phyloP scores from a whole-genome alignment of 805 yeast species.

The Wickerhamiella bombiphila region DNA sequence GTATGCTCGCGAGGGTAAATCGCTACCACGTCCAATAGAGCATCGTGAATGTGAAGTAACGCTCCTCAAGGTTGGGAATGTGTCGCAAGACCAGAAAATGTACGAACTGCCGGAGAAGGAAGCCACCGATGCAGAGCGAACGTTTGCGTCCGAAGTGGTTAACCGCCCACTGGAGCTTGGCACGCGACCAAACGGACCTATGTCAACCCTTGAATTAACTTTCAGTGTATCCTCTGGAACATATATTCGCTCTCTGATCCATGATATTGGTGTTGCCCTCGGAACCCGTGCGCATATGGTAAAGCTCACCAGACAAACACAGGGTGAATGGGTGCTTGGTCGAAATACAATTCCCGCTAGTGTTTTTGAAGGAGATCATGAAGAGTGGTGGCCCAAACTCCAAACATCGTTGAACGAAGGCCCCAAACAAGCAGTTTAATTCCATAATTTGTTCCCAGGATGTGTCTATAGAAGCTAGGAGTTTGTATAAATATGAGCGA shows the following conservation, averaged over 20 bases:
- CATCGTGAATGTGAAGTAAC: constrained; percentile 58
- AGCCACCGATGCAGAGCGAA: constrained; percentile 24
- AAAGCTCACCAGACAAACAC: constrained; percentile 53
- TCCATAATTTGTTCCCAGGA: neutral
- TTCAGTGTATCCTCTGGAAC: constrained; percentile 89
- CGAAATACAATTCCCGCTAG: constrained; percentile 49
- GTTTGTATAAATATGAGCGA: too few relatives aligned
- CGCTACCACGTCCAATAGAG: constrained; percentile 72
- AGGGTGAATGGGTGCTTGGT: constrained; percentile 72
- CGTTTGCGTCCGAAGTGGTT: constrained; percentile 22
- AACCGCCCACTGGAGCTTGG: neutral
- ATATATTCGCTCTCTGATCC: constrained; percentile 74
- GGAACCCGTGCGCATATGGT: constrained; percentile 83
- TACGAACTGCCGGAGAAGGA: constrained; percentile 27
- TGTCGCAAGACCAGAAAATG: constrained; percentile 32
- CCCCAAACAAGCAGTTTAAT: constrained; percentile 4
- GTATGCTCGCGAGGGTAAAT: constrained; percentile 77
- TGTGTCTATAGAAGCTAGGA: too few relatives aligned
- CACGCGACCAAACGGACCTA: constrained; percentile 4
- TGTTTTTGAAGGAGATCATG: constrained; percentile 44
- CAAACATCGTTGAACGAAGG: constrained; percentile 29
- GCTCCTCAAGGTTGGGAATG: constrained; percentile 37
- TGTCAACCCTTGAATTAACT: constrained; percentile 45
- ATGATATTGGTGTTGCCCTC: constrained; percentile 75
- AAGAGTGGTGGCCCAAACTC: constrained; percentile 38